Base-by-base conservation (phyloP, 805 yeast species). In the Kodamaea neixiangensis region DNA sequence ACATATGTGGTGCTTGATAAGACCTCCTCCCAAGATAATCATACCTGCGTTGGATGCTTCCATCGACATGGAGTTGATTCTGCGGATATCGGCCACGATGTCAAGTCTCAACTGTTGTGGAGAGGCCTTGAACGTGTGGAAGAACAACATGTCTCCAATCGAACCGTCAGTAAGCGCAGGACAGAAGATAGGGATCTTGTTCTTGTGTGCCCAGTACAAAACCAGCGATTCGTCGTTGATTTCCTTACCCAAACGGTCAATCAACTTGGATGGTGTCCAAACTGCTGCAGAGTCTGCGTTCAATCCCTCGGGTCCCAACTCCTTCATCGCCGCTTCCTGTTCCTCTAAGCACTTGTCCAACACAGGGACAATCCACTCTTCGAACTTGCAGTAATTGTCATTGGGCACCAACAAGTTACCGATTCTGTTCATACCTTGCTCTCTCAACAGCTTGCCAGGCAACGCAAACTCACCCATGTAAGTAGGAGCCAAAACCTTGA, bases 151-250 rank as follows among this genome's bases (percentile, higher is more conserved):
- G 67, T 94, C 99, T 58, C 99, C 99, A 62, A 94, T 88, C 43
- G 97, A 90, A 17, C 99, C 99, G 72, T 94, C 99, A 4, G 99
- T 94, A 52, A 94, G 76, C 2, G 98, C 94, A 17, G 99, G 99
- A 70, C 98, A 94, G 72, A 94, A 94, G 37, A 94, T 82, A 14
- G 99, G 99, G 54, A 94, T 94, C 63, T 91, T 73, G 75, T 94
- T 94, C 73, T 94, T 93, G 76, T 94, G 96, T 29, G 97, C 97
- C 98, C 99, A 96, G 72, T 93, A 94, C 42, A 93, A 78, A 3
- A 94, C 98, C 3, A 97, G 89, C 41, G 87, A 77, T 69, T 94
- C 98, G 68, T 94, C 93, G 66, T 94, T 81, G 67, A 94, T 93
- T 71, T 94, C 99, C 65, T 90, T 86, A 56, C 99, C 99, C 31